phyloP scores from a whole-genome alignment of 352 stramenopile genomes.

The Globisporangium splendens region DNA sequence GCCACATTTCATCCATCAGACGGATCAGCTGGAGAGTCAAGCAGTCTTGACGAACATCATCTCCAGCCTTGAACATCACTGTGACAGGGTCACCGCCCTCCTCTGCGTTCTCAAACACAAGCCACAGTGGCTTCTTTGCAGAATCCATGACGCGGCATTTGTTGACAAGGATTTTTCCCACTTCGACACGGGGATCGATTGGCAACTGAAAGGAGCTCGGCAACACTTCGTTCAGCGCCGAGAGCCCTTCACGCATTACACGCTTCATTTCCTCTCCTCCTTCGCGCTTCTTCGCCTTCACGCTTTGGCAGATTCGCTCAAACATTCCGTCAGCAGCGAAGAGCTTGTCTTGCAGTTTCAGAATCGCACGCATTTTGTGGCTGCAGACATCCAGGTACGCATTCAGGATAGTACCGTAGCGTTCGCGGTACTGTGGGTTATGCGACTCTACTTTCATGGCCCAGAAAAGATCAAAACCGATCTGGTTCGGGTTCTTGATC shows the following conservation, averaged over 20 bases:
- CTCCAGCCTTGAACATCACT: slow-evolving; percentile 93
- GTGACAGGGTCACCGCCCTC: slow-evolving; percentile 75
- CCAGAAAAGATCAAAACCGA: slow-evolving; percentile 90
- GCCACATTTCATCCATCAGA: slow-evolving; percentile 93
- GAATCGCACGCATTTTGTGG: slow-evolving; percentile 90
- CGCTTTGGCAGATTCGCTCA: slow-evolving; percentile 77
- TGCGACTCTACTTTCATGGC: slow-evolving; percentile 87
- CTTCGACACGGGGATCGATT: slow-evolving; percentile 81
- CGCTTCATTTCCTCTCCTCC: slow-evolving; percentile 81
- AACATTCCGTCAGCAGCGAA: slow-evolving; percentile 78
- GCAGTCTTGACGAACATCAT: slow-evolving; percentile 95
- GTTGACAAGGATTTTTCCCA: slow-evolving; percentile 77
- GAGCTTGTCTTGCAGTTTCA: slow-evolving; percentile 88
- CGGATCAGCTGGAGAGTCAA: slow-evolving; percentile 91
- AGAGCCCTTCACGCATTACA: slow-evolving; percentile 72
- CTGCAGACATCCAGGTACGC: slow-evolving; percentile 84
- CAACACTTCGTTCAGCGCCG: slow-evolving; percentile 80
- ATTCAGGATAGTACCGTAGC: slow-evolving; percentile 80
- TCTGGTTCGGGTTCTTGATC: slow-evolving; percentile 85
- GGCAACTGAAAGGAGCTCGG: slow-evolving; percentile 85
- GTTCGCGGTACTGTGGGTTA: slow-evolving; percentile 73
- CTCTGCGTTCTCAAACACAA: slow-evolving; percentile 87
- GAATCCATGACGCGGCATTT: slow-evolving; percentile 91
- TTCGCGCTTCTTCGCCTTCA: slow-evolving; percentile 84
- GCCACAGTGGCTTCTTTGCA: slow-evolving; percentile 87